Base-by-base conservation (phyloP, 1,284 basidiomycete species). In the Sporisorium scitamineum region DNA sequence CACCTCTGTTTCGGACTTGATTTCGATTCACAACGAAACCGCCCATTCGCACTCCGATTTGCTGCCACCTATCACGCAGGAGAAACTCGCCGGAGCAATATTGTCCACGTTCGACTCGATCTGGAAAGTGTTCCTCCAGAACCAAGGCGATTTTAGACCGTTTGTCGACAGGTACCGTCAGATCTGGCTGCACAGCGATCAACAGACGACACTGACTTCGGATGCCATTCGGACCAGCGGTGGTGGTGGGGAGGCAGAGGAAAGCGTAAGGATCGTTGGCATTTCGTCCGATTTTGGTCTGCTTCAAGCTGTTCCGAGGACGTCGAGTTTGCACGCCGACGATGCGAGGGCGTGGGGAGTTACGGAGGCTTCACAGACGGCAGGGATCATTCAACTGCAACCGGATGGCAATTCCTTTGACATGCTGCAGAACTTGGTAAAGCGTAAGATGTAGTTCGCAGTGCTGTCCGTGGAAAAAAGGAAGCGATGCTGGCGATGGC, bases 401-500 rank as follows among this genome's bases (percentile, higher is more conserved):
- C 97, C 96, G 3, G 95, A 98, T 82, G 94, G 95, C 31, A 99
- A 99, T 85, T 94, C 93, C 82, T 98, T 99, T 81, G 96, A 98
- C 86, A 89, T 98, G 82, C 93, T 98, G 91, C 90, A 91, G 57
- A 94, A 94, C 31, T 86, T 99, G 84, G 95, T 99, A 82, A 90
- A 89, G 86, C 86, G 88, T 22, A 93, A 92, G 85, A 73, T 70
- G 39, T 87, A 50, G 45, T n/a, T n/a, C n/a, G n/a, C n/a, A n/a
- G n/a, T n/a, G n/a, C n/a, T n/a, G n/a, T n/a, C n/a, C n/a, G n/a
- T n/a, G n/a, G n/a, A n/a, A n/a, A n/a, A n/a, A n/a, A n/a, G n/a
- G n/a, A n/a, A n/a, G n/a, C n/a, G n/a, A n/a, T n/a, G n/a, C n/a
- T n/a, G n/a, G n/a, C n/a, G n/a, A n/a, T n/a, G n/a, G n/a, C n/a